Evolutionary conservation across 2,329 filamentous ascomycete species (phyloP).

Genomic region (Penicillium rolfsii): DNA sequence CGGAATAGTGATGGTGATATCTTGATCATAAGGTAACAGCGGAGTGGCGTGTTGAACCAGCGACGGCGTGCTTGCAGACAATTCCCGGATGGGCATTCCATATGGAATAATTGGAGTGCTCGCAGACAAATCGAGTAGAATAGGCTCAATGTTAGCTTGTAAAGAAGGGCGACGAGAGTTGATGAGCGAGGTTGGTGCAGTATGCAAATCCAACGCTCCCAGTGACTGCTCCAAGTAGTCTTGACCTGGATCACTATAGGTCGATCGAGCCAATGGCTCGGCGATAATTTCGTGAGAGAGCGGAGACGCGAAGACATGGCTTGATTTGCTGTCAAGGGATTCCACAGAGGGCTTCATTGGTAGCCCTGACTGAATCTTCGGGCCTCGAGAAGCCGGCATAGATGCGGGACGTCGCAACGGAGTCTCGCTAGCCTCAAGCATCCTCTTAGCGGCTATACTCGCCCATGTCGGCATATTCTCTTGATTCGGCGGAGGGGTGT

Average conservation of each 20-base stretch:
- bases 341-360: slow-evolving; percentile 38
- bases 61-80: slow-evolving; percentile 34
- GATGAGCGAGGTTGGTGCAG: slow-evolving; percentile 31
- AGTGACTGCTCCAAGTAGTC: slow-evolving; percentile 25
- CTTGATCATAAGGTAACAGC: slow-evolving; percentile 39
- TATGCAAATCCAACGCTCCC: slow-evolving; percentile 27
- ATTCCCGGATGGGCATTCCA: slow-evolving; percentile 15
- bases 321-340: slow-evolving; percentile 32
- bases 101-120: slow-evolving; percentile 31
- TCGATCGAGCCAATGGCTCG: slow-evolving; percentile 35
- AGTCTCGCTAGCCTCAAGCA: slow-evolving; percentile 19
- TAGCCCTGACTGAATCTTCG: slow-evolving; percentile 22
- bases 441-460: slow-evolving; percentile 34
- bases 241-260: slow-evolving; percentile 38
- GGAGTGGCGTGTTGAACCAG: slow-evolving; percentile 26
- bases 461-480: slow-evolving; percentile 43
- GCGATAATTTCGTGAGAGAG: slow-evolving; percentile 32
- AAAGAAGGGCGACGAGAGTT: slow-evolving; percentile 29
- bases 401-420: slow-evolving; percentile 28
- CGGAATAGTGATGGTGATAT: slow-evolving; percentile 38
- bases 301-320: slow-evolving; percentile 34
- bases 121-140: slow-evolving; percentile 29
- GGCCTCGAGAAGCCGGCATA: slow-evolving; percentile 22
- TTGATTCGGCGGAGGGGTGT: slow-evolving; percentile 18
- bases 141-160: slow-evolving; percentile 20